Evolutionary conservation across 345 rosid genomes (phyloP).

Genomic region (Hibiscus mutabilis): DNA sequence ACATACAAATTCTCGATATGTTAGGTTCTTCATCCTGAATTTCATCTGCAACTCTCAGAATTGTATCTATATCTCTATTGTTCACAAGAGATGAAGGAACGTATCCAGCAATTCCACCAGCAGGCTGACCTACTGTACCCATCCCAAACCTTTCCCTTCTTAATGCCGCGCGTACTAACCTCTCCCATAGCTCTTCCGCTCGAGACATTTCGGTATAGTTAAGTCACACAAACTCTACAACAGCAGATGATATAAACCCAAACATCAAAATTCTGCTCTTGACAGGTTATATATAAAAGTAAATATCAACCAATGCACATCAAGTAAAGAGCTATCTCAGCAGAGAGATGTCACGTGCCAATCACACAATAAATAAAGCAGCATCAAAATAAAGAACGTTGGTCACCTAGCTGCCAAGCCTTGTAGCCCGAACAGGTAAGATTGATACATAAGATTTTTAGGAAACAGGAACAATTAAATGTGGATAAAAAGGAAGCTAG

Average conservation of each 20-base stretch:
- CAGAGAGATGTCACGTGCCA: neutral
- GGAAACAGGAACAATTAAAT: neutral
- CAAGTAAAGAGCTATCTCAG: neutral
- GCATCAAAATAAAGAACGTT: neutral
- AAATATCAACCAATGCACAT: neutral
- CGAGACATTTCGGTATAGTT: conserved; percentile 51
- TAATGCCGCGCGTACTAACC: conserved; percentile 75
- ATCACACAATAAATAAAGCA: neutral
- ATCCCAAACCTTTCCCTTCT: conserved; percentile 60
- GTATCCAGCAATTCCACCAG: conserved; percentile 61
- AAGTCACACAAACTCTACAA: neutral
- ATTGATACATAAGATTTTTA: neutral
- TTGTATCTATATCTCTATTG: conserved; percentile 79
- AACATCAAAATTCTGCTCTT: neutral
- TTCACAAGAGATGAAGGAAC: conserved; percentile 87
- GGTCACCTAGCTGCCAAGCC: neutral
- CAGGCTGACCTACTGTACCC: conserved; percentile 41
- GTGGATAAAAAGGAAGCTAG: neutral
- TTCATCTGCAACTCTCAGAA: conserved; percentile 92
- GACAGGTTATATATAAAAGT: neutral
- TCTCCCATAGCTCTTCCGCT: conserved; percentile 79
- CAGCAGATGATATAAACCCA: neutral
- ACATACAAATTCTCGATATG: conserved; percentile 75
- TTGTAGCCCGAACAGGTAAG: too few species aligned
- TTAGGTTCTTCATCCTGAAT: conserved; percentile 89